Evolutionary conservation across 371 early-diverging fungal species (phyloP), one percentile per base, ranked within the genome.

Genomic region (Actinomortierella ambigua): DNA sequence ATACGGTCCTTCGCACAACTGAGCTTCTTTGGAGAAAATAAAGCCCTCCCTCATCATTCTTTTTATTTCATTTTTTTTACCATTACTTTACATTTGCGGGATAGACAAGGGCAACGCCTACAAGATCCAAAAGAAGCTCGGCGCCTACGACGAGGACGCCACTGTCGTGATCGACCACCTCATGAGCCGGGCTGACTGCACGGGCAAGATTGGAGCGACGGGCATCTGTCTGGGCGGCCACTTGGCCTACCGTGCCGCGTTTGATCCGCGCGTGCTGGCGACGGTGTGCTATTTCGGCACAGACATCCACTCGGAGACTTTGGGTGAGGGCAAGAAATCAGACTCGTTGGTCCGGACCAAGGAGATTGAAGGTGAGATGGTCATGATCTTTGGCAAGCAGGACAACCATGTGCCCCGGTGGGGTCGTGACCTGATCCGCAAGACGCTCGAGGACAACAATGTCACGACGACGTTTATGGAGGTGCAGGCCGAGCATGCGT

Each of bases 171-270:
- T 85, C 49, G 80, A 82, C 67, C 70, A 63, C 49, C 50, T 85
- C 40, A 43, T 65, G 43, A 48, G 59, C 18, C 83, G 79, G 53
- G 68, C 82, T 3, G 79, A 79, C 50, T 81, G 82, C 54, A 82
- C 76, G 26, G 82, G 83, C 51, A 75, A 71, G 57, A 76, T 85
- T 48, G 82, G 84, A 7, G 76, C 71, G 14, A 71, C 79, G 5
- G 78, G 84, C 26, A 84, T 84, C 80, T 84, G 85, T 54, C 76
- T 84, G 8, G 85, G 85, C 2, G 85, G 85, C 49, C 85, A 84
- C 51, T 61, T 84, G 23, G 81, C 83, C 2, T 81, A 80, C 70
- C 75, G 83, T n/a, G 76, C 76, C 27, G 83, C 83, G 5, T 79
- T 85, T 48, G 85, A 85, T 52, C 69, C 66, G 9, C 66, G 85